Percentiles rank a stretch among this genome's conserved stretches.
phyloP scores from a whole-genome alignment of 768 basidiomycete genomes.

The Paxillus rubicundulus region DNA sequence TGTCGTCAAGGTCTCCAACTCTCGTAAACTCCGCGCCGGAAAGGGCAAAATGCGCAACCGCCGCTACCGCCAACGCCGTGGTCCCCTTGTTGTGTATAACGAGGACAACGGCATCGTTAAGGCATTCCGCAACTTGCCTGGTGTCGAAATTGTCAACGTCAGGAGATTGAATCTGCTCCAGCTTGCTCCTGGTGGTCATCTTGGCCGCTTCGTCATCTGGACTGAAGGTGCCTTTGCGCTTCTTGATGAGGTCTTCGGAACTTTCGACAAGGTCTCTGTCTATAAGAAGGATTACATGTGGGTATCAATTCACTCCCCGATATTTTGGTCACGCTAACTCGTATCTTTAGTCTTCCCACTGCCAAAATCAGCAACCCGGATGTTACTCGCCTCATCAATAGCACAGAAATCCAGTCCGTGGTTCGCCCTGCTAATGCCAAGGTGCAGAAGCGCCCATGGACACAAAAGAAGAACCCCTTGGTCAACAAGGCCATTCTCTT shows the following conservation, averaged over 20 bases:
- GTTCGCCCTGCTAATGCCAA: slow-evolving; percentile 87
- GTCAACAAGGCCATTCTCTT: slow-evolving; percentile 91
- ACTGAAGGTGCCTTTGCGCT: slow-evolving; percentile 90
- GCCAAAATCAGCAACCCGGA: slow-evolving; percentile 98
- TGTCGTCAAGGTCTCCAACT: slow-evolving; percentile 96
- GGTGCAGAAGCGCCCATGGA: slow-evolving; percentile 90
- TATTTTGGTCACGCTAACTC: neutral
- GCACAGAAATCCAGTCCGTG: slow-evolving; percentile 95
- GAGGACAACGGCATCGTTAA: slow-evolving; percentile 97
- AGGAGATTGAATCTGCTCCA: slow-evolving; percentile 94
- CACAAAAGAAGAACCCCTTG: slow-evolving; percentile 99
- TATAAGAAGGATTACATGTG: slow-evolving; percentile 90
- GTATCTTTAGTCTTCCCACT: slow-evolving; percentile 67
- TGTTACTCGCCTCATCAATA: slow-evolving; percentile 96
- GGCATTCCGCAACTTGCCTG: slow-evolving; percentile 98
- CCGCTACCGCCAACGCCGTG: slow-evolving; percentile 94
- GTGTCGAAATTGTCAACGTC: slow-evolving; percentile 96
- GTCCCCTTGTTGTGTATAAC: slow-evolving; percentile 94
- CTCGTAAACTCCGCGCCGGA: slow-evolving; percentile 93
- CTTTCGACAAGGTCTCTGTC: slow-evolving; percentile 81
- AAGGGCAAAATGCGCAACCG: slow-evolving; percentile 98
- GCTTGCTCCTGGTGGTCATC: slow-evolving; percentile 98
- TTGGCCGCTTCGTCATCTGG: slow-evolving; percentile 99
- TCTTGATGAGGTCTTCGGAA: slow-evolving; percentile 95
- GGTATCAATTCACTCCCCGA: slow-evolving; percentile 22